These are phyloP conservation scores for Lavandula angustifolia DNA, from an alignment of 257 asterid species.

Conservation along the genomic window DNA sequence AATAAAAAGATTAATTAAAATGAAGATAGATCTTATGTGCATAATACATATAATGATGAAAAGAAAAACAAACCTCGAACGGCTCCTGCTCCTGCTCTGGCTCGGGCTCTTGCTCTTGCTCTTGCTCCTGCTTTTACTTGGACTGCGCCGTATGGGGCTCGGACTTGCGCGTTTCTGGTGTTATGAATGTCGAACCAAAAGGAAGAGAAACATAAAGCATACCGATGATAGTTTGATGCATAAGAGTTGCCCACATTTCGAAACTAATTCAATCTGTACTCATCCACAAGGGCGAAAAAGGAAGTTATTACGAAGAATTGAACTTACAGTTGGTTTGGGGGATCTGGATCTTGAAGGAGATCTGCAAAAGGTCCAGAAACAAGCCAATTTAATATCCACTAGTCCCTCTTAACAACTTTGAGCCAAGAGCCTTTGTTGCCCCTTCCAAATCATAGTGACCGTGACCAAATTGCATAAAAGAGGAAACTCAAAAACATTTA, in stretches of 20 bases:
- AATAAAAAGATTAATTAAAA: background rate
- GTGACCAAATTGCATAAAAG: slow-evolving; percentile 53
- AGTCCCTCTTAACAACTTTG: slow-evolving; percentile 73
- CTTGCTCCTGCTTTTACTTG: slow-evolving; percentile 28
- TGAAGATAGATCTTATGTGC: background rate
- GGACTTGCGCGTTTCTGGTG: slow-evolving; percentile 61
- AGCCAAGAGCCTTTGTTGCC: slow-evolving; percentile 85
- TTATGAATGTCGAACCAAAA: slow-evolving; percentile 39
- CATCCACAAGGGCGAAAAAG: background rate
- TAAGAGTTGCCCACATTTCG: background rate
- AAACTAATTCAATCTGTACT: background rate
- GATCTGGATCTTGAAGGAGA: slow-evolving; percentile 97
- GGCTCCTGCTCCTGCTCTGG: slow-evolving; percentile 66
- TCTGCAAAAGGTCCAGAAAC: slow-evolving; percentile 99
- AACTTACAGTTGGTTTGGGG: slow-evolving; percentile 86
- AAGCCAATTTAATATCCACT: slow-evolving; percentile 87
- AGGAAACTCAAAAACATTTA: slow-evolving; percentile 50
- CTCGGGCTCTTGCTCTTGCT: slow-evolving; percentile 42
- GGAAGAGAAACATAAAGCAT: slow-evolving; percentile 27
- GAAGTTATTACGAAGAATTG: slow-evolving; percentile 16
- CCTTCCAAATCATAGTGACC: slow-evolving; percentile 75
- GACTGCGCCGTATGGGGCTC: slow-evolving; percentile 61
- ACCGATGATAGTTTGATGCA: slow-evolving; percentile 2
- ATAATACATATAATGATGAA: background rate
- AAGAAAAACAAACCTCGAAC: slow-evolving; percentile 54